Percentiles rank a stretch among this genome's conserved stretches.
Conservation (phyloP, 768 basidiomycete genomes). For the Lanmaoa rubissima region DNA sequence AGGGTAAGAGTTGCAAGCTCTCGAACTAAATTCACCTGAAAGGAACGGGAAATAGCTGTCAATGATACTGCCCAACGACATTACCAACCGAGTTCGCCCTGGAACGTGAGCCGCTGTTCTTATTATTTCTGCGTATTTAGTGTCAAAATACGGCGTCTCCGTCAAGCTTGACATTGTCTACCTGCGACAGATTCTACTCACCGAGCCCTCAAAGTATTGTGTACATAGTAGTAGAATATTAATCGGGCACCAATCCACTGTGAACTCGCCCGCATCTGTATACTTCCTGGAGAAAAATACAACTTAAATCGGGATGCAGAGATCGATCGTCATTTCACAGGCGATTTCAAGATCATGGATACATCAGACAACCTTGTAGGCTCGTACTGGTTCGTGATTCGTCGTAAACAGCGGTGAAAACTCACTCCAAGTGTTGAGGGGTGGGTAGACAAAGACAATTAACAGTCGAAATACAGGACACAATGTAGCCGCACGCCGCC, state of each 20-base stretch:
- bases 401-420: background rate
- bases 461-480: conserved; percentile 26
- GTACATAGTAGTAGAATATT: background rate
- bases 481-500: conserved; percentile 18
- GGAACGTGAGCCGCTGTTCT: no score
- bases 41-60: background rate
- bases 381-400: background rate
- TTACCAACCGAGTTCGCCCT: background rate
- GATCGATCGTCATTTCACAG: background rate
- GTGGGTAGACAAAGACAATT: conserved; percentile 17
- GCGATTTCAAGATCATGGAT: background rate
- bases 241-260: background rate
- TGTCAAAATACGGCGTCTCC: no score
- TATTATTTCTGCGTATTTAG: no score
- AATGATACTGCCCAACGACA: background rate
- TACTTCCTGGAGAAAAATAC: background rate
- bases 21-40: background rate
- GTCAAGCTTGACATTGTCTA: background rate
- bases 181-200: background rate
- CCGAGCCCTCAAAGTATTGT: no score
- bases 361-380: background rate
- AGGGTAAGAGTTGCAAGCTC: background rate
- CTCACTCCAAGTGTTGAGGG: background rate
- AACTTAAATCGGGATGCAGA: background rate
- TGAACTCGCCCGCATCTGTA: background rate